These are phyloP conservation scores for Pneumocystis wakefieldiae DNA, from an alignment of 1,139 yeast genomes.

Conservation along the genomic window DNA sequence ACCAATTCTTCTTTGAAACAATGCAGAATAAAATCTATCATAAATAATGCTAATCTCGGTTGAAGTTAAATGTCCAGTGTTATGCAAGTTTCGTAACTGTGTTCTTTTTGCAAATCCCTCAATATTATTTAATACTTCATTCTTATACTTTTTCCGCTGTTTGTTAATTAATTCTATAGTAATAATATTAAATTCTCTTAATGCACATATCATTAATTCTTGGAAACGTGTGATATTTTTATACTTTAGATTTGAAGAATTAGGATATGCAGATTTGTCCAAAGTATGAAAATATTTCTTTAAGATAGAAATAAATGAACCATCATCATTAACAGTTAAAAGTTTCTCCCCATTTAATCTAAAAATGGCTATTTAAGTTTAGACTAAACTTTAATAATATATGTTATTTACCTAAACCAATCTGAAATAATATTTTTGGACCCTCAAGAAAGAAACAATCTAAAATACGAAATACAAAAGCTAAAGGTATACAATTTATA, in stretches of 20 bases:
- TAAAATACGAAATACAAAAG: constrained; percentile 78
- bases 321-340: constrained; percentile 74
- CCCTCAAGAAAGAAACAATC: constrained; percentile 90
- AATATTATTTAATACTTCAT: constrained; percentile 67
- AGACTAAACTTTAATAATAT: not conserved
- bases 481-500: constrained; percentile 85
- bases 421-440: constrained; percentile 76
- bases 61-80: constrained; percentile 43
- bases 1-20: constrained; percentile 60
- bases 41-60: constrained; percentile 56
- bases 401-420: constrained; percentile 36
- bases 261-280: constrained; percentile 70
- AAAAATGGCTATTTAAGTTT: constrained; percentile 40
- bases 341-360: constrained; percentile 76
- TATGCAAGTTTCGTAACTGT: constrained; percentile 71
- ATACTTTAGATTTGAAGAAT: constrained; percentile 47
- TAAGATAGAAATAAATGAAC: constrained; percentile 70
- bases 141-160: constrained; percentile 58
- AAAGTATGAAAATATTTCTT: constrained; percentile 68
- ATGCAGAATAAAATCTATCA: constrained; percentile 69
- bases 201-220: constrained; percentile 77
- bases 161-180: constrained; percentile 59
- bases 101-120: constrained; percentile 85
- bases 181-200: constrained; percentile 71
- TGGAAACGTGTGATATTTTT: constrained; percentile 71